These are phyloP conservation scores for Blastosporella zonata DNA, from an alignment of 1,284 basidiomycete genomes.

Conservation along the genomic window DNA sequence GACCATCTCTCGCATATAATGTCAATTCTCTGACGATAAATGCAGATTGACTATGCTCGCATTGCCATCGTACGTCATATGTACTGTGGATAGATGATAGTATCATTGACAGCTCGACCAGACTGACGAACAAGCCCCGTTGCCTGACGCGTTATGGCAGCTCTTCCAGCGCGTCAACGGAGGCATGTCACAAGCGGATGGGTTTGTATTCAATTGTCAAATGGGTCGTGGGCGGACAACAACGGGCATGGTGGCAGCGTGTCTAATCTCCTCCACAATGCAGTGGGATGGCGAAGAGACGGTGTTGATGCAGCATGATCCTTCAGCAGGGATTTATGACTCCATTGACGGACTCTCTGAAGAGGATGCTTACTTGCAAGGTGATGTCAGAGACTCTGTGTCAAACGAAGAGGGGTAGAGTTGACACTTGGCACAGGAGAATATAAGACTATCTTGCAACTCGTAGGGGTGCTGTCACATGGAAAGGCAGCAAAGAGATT, in stretches of 20 bases:
- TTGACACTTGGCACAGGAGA: conserved; percentile 60
- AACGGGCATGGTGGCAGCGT: conserved; percentile 92
- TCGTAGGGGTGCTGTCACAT: conserved; percentile 85
- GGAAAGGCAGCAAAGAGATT: conserved; percentile 93
- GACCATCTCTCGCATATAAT: neutral
- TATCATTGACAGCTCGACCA: conserved; percentile 28
- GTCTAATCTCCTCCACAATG: conserved; percentile 79
- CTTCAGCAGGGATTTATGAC: conserved; percentile 50
- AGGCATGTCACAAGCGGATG: conserved; percentile 63
- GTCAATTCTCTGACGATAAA: neutral
- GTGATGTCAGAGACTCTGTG: conserved; percentile 42
- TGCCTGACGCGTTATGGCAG: conserved; percentile 80
- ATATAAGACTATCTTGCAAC: conserved; percentile 94
- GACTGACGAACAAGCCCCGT: conserved; percentile 95
- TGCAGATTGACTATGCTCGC: conserved; percentile 83
- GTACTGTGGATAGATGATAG: neutral
- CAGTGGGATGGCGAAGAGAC: conserved; percentile 50
- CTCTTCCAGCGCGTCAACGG: conserved; percentile 72
- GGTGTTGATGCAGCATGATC: conserved; percentile 33
- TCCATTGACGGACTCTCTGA: conserved; percentile 77
- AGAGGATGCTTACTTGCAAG: conserved; percentile 84
- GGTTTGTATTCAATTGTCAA: conserved; percentile 88
- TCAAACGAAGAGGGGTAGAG: neutral
- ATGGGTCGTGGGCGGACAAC: conserved; percentile 84
- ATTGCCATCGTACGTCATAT: conserved; percentile 71